Evolutionary conservation across 2,329 filamentous ascomycete species (phyloP).

Genomic region (Ophiostoma sp.): DNA sequence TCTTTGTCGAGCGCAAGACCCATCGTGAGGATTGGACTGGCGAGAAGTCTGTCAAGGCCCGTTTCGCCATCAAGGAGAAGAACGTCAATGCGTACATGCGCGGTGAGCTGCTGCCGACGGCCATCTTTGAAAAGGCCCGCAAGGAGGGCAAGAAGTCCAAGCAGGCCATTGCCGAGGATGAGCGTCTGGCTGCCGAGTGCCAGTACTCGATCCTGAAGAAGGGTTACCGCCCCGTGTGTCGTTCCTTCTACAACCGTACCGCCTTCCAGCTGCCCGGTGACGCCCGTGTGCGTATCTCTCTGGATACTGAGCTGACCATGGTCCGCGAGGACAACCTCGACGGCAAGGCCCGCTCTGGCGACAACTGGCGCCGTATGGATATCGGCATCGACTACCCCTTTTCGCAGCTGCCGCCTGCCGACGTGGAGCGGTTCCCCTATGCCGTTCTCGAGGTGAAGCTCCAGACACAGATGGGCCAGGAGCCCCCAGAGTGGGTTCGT

Average conservation of each 20-base stretch:
- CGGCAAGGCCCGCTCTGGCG: conserved; percentile 65
- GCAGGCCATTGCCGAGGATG: conserved; percentile 85
- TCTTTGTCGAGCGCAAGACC: conserved; percentile 96
- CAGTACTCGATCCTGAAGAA: conserved; percentile 90
- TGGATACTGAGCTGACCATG: conserved; percentile 96
- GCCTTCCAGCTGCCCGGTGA: conserved; percentile 97
- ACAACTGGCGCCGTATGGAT: conserved; percentile 95
- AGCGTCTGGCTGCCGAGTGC: conserved; percentile 83
- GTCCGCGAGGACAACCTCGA: conserved; percentile 91
- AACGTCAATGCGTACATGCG: conserved; percentile 86
- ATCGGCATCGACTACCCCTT: conserved; percentile 97
- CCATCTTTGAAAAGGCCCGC: conserved; percentile 93
- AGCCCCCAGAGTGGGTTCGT: conserved; percentile 93
- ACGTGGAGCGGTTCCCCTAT: conserved; percentile 90
- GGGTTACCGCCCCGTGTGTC: conserved; percentile 79
- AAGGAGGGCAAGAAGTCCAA: conserved; percentile 92
- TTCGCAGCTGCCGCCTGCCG: conserved; percentile 74
- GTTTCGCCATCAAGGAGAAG: conserved; percentile 94
- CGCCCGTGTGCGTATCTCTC: conserved; percentile 89
- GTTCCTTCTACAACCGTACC: conserved; percentile 96
- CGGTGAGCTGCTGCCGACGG: conserved; percentile 76
- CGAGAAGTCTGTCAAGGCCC: conserved; percentile 96
- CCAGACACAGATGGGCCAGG: conserved; percentile 90
- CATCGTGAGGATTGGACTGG: conserved; percentile 99
- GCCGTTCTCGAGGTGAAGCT: conserved; percentile 96